Base-by-base conservation (phyloP, 192 early-diverging fungal species). In the Entomortierella lignicola region DNA sequence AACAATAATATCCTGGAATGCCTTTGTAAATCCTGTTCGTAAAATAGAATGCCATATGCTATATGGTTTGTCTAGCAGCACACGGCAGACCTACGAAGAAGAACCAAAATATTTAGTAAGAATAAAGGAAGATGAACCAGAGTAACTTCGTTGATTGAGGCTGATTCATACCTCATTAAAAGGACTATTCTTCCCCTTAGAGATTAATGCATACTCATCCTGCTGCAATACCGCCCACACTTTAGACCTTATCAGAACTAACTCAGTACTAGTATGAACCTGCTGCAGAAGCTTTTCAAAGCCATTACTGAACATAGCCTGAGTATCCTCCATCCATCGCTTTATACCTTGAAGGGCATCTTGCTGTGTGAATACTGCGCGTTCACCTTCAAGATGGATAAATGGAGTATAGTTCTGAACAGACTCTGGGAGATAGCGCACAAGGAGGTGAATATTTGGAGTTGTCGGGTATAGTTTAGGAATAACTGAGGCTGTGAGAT, bases 351-450 rank as follows among this genome's bases (percentile, higher is more conserved):
- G 55, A 20, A 34, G 37, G 18, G 85, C 50, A 32, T 74, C 67
- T 29, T 79, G 80, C 42, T 63, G 72, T 27, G 82, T 63, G 42
- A 85, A 83, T 12, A 47, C 21, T 29, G 80, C 81, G 1, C 64
- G 55, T 2, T 64, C 31, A 0, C 80, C 77, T 18, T 74, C 64
- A n/a, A 77, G 51, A 47, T 77, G 72, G 29, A 86, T 64, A 21
- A 72, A 71, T 13, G 88, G 88, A 2, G 86, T 85, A 55, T 82
- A 87, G 13, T 83, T 84, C 55, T 86, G 88, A 57, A 89, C 71
- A 0, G 81, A 63, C 44, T 86, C 85, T 15, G 88, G 88, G 0
- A 89, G 82, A 66, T 89, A 85, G 8, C 88, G 83, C 11, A 86
- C 72, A 21, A 89, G 70, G 13, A 89, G 72, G 60, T 89, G 85